Percentiles rank a stretch among this genome's conserved stretches.
Evolutionary conservation across 2,329 filamentous ascomycete species (phyloP).

Genomic region (Ophiostoma australiae): DNA sequence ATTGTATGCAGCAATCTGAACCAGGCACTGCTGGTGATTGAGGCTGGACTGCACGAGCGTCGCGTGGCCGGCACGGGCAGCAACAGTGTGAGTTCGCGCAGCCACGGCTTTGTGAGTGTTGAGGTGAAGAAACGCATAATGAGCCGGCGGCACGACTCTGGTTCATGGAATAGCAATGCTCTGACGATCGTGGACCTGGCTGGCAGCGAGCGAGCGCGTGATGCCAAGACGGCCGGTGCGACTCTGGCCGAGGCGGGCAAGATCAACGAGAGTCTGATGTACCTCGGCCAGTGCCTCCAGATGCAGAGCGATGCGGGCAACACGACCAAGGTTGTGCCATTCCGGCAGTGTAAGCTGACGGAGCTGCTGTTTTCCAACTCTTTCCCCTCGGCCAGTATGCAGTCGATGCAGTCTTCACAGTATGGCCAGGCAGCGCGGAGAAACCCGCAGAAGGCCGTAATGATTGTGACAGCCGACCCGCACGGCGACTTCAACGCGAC

Average conservation of each 20-base stretch:
- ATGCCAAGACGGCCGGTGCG: slow-evolving; percentile 88
- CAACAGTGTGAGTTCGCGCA: slow-evolving; percentile 87
- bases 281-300: slow-evolving; percentile 91
- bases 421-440: slow-evolving; percentile 40
- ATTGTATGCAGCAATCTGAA: slow-evolving; percentile 76
- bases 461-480: slow-evolving; percentile 95
- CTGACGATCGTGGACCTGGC: slow-evolving; percentile 89
- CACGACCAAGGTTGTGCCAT: slow-evolving; percentile 63
- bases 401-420: slow-evolving; percentile 31
- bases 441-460: slow-evolving; percentile 79
- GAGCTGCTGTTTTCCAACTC: slow-evolving; percentile 85
- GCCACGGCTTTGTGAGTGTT: slow-evolving; percentile 92
- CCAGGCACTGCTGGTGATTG: slow-evolving; percentile 84
- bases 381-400: slow-evolving; percentile 58
- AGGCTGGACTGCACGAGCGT: slow-evolving; percentile 81
- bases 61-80: slow-evolving; percentile 85
- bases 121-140: slow-evolving; percentile 77
- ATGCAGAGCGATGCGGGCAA: slow-evolving; percentile 74
- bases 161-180: slow-evolving; percentile 68
- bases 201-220: slow-evolving; percentile 85
- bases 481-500: slow-evolving; percentile 94
- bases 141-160: slow-evolving; percentile 40
- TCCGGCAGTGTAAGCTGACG: slow-evolving; percentile 78
- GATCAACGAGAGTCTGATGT: slow-evolving; percentile 98
- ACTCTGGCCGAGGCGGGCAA: slow-evolving; percentile 94